Evolutionary conservation across 2,329 filamentous ascomycete species (phyloP).

Genomic region (Davidsoniella eucalypti): DNA sequence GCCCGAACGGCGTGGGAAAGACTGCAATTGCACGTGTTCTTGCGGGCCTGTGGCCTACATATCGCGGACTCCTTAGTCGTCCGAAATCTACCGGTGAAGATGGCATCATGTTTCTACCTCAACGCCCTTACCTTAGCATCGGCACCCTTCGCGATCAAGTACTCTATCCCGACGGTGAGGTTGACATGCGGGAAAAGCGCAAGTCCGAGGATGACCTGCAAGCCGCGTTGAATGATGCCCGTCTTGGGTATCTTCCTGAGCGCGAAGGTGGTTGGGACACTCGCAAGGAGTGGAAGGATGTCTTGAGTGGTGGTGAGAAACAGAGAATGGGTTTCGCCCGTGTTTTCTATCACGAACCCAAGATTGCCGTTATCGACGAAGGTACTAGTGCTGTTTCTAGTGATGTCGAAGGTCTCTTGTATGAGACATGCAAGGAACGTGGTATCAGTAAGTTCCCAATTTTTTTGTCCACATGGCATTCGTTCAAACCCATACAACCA

Average conservation of each 20-base stretch:
- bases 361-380: conserved; percentile 89
- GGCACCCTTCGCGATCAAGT: conserved; percentile 92
- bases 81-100: conserved; percentile 68
- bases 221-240: conserved; percentile 63
- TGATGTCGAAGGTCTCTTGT: conserved; percentile 85
- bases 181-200: conserved; percentile 76
- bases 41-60: conserved; percentile 89
- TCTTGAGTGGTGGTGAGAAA: conserved; percentile 93
- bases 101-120: conserved; percentile 96
- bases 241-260: conserved; percentile 74
- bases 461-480: too few relatives aligned
- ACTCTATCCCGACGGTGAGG: conserved; percentile 88
- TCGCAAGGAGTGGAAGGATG: conserved; percentile 95
- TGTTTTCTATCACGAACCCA: conserved; percentile 83
- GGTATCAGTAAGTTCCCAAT: conserved; percentile 58
- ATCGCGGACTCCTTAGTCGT: conserved; percentile 77
- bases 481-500: not conserved
- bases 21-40: conserved; percentile 74
- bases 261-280: conserved; percentile 95
- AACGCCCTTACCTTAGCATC: conserved; percentile 79
- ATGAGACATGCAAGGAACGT: conserved; percentile 81
- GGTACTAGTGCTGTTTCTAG: conserved; percentile 86
- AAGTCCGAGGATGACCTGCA: conserved; percentile 61
- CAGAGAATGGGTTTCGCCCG: conserved; percentile 86
- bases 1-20: conserved; percentile 89